Evolutionary conservation across 208 protist species (phyloP), one percentile per base, ranked within the genome.

Genomic region (Leishmania major): DNA sequence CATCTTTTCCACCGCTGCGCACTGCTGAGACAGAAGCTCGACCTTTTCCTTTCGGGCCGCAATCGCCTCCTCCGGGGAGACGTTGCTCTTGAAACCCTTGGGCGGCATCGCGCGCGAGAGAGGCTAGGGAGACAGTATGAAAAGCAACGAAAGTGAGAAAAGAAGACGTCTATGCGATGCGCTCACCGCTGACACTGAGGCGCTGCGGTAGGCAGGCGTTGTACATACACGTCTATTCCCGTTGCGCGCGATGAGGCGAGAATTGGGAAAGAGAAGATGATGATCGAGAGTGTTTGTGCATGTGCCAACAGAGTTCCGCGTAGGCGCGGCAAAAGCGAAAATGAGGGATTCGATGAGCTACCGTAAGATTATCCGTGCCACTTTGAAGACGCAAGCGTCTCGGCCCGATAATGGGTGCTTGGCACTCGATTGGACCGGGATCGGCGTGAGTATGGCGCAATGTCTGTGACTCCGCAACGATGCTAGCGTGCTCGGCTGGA

Each of bases 1-100:
- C 83, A 97, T 93, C 62, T 89, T 87, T 85, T 98, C 95, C 19
- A 97, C 89, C 3, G 93, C 92, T 45, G 89, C 78, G 77, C 89
- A 96, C 76, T 95, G 91, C 77, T 89, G 85, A 45, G 67, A 76
- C 25, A 97, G 80, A 2, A 67, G 74, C 81, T 91, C 91, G 51
- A 94, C 69, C 75, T 91, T 83, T 82, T 89, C 81, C 79, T 87
- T 87, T 73, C 95, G 93, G 17, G 84, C 88, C 80, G 95, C 92
- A 11, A 95, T 78, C n/a, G 84, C 75, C 77, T 97, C 88, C 64
- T 92, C 90, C 25, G 90, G 86, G 0, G 91, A 86, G 53, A 84
- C 76, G 40, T 79, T 90, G 78, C 97, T 98, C 55, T 88, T 88
- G 0, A 78, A 67, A 3, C 71, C 57, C 73, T 88, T 90, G 1